Percentiles rank a stretch among this genome's conserved stretches.
Conservation (phyloP, 2,329 filamentous ascomycete species). For the Alternaria sp. region DNA sequence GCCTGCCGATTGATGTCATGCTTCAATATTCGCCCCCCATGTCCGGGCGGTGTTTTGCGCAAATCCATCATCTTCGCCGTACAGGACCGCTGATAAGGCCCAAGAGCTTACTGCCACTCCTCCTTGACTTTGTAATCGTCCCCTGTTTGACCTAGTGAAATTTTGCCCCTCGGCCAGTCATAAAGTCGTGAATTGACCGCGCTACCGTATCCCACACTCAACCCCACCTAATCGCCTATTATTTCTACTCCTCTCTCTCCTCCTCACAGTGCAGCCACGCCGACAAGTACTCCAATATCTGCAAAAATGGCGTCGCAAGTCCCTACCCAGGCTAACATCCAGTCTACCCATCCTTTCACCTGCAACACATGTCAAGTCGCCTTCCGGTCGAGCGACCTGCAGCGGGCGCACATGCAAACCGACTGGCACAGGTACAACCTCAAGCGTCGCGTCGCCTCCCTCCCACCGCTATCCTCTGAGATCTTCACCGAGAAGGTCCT, state of each 20-base stretch:
- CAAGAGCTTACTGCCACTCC: not conserved
- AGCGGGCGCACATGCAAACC: constrained; percentile 95
- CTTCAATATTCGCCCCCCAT: constrained; percentile 26
- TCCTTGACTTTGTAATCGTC: constrained; percentile 11
- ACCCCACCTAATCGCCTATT: constrained; percentile 35
- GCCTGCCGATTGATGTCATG: constrained; percentile 22
- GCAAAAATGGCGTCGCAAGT: constrained; percentile 46
- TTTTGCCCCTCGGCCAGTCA: constrained; percentile 39
- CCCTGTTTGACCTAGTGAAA: constrained; percentile 8
- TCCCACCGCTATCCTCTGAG: constrained; percentile 90
- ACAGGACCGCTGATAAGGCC: constrained; percentile 7
- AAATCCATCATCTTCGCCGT: constrained; percentile 16
- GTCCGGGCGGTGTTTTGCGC: constrained; percentile 1
- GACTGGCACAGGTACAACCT: constrained; percentile 99
- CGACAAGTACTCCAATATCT: constrained; percentile 9
- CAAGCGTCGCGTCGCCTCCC: constrained; percentile 88
- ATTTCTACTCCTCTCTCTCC: constrained; percentile 20
- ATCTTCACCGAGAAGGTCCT: constrained; percentile 95
- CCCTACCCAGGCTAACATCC: constrained; percentile 46
- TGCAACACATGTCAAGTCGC: constrained; percentile 99
- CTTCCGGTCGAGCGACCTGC: constrained; percentile 90
- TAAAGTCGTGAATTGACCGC: constrained; percentile 20
- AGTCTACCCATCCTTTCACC: constrained; percentile 79
- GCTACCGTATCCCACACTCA: constrained; percentile 29
- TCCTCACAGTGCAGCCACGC: constrained; percentile 7